A percentile compares a stretch with the other conserved stretches of the same genome.
Conservation (phyloP, 1,284 basidiomycete species). For the Megacollybia platyphylla region DNA sequence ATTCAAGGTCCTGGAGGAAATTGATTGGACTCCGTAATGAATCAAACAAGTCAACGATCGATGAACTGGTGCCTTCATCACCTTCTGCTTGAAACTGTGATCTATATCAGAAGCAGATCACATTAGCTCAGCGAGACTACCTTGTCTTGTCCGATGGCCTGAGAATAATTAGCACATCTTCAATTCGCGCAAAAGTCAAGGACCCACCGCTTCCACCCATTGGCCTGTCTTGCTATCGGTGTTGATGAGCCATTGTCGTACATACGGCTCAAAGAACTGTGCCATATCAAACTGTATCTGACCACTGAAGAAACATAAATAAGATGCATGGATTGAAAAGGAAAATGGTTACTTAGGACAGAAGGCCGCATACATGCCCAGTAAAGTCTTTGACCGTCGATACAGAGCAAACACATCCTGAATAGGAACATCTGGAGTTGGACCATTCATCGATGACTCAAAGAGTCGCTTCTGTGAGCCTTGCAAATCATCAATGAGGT, state of each 20-base stretch:
- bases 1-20: conserved; percentile 82
- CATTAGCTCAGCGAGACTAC: conserved; percentile 17
- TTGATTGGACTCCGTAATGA: conserved; percentile 85
- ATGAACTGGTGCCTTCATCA: conserved; percentile 82
- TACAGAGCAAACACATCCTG: conserved; percentile 87
- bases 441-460: conserved; percentile 69
- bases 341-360: conserved; percentile 49
- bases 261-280: conserved; percentile 79
- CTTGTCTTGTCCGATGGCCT: conserved; percentile 83
- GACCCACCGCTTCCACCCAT: conserved; percentile 84
- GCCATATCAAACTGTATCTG: conserved; percentile 55
- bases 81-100: conserved; percentile 76
- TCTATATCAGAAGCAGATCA: conserved; percentile 4
- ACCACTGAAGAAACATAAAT: conserved; percentile 22
- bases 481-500: conserved; percentile 69
- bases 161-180: conserved; percentile 2
- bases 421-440: conserved; percentile 68
- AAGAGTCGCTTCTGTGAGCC: conserved; percentile 58
- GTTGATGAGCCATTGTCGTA: conserved; percentile 81
- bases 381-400: conserved; percentile 56
- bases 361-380: conserved; percentile 76
- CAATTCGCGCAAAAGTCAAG: neutral
- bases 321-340: conserved; percentile 3
- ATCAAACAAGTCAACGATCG: conserved; percentile 92
- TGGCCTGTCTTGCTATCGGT: conserved; percentile 86